Base-by-base conservation (phyloP, 2,329 filamentous ascomycete species). In the Periglandula ipomoeae region DNA sequence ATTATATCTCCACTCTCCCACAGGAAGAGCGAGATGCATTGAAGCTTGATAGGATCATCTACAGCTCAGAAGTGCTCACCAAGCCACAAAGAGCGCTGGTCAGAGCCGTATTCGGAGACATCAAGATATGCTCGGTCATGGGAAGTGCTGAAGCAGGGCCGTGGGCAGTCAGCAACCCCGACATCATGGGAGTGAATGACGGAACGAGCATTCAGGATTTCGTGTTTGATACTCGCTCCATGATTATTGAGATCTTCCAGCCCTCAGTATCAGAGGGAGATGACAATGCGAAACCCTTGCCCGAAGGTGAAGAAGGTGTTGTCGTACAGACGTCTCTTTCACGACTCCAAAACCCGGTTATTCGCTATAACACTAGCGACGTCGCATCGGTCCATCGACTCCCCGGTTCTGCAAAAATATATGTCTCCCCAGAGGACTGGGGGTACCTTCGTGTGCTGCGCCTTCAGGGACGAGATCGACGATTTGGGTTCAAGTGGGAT, bases 91-190 rank as follows among this genome's bases (percentile, higher is more conserved):
- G 59, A 20, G 49, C 44, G 0, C 62, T 64, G 10, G 60, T 73
- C 2, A 32, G 34, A 3, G 47, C 55, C 0, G 57, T 65, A 0
- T 49, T 74, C 0, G 62, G 59, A 0, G 50, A 56, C 0, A 53
- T 71, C 10, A 58, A 58, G 7, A 67, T 74, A 20, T 67, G 52
- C 47, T 73, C 70, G 0, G 11, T 72, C 2, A 34, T 71, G 0
- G 71, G 67, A 0, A 73, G 70, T 23, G 62, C 68, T 0, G 71
- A 74, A 43, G 64, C 67, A 0, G 71, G 71, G 0, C 62, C 69
- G 0, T 74, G 65, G 50, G 65, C 59, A 1, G 58, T 59, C 1
- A 61, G 58, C 19, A 65, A 53, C 22, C 60, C 65, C 0, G 61
- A 63, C 1, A 50, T 69, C 0, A 62, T 58, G 0, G 56, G 54